Evolutionary conservation across 2,329 filamentous ascomycete genomes (phyloP).

Genomic region (Zelopaecilomyces penicillatus): DNA sequence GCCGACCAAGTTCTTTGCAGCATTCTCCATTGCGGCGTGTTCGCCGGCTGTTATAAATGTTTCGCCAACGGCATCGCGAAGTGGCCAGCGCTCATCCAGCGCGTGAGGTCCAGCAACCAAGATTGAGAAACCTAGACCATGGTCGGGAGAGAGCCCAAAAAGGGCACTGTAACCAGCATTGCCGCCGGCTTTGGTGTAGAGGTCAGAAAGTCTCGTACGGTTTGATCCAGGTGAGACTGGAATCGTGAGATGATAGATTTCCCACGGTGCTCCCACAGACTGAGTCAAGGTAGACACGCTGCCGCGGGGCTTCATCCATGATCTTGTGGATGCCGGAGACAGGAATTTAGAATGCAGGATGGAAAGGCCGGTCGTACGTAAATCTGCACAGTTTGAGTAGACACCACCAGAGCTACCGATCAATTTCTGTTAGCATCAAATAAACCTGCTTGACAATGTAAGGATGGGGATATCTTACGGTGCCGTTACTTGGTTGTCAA

Average conservation of each 20-base stretch:
- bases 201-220: conserved; percentile 22
- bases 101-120: conserved; percentile 7
- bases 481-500: conserved; percentile 7
- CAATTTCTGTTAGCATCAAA: not conserved
- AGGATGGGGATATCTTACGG: conserved; percentile 3
- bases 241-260: not conserved
- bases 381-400: conserved; percentile 4
- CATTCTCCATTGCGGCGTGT: too few relatives aligned
- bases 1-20: too few relatives aligned
- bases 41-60: too few relatives aligned
- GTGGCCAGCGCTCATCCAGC: too few relatives aligned
- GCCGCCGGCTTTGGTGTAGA: conserved; percentile 27
- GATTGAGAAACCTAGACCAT: conserved; percentile 18
- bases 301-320: conserved; percentile 12
- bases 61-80: too few relatives aligned
- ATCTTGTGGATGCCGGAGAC: conserved; percentile 2
- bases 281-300: conserved; percentile 6
- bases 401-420: conserved; percentile 1
- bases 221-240: conserved; percentile 23
- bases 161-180: conserved; percentile 23
- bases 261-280: conserved; percentile 22
- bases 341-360: conserved; percentile 4
- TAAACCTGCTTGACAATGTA: not conserved
- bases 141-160: conserved; percentile 22
- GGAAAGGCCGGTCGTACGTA: not conserved